A percentile compares a stretch with the other conserved stretches of the same genome.
Conservation (phyloP, 305 asterid species). For the Fraxinus nigra region DNA sequence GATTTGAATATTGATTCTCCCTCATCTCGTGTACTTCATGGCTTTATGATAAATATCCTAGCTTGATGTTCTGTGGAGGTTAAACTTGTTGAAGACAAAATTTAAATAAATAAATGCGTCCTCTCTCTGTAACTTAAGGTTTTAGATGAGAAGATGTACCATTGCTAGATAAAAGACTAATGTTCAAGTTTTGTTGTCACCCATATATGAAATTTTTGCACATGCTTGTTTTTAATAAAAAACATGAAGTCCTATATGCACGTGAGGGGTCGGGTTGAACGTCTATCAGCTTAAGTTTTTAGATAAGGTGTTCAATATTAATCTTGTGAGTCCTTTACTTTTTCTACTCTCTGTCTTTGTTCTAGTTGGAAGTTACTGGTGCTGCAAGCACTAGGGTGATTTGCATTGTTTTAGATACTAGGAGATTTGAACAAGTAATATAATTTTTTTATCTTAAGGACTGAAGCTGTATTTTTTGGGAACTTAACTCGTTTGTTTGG, state of each 20-base stretch:
- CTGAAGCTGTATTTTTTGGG: neutral
- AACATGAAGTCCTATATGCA: neutral
- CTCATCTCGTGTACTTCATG: neutral
- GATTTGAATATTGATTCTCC: neutral
- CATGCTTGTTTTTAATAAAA: neutral
- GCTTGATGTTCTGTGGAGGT: neutral
- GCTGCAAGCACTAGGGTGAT: neutral
- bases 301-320: neutral
- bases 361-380: neutral
- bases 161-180: neutral
- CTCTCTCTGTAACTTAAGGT: neutral
- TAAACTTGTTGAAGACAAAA: neutral
- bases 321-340: neutral
- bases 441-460: slow-evolving; percentile 10
- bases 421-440: neutral
- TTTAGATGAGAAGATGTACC: neutral
- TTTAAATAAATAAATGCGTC: neutral
- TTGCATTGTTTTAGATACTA: neutral
- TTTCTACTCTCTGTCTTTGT: neutral
- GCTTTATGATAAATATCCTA: neutral
- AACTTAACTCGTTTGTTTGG: neutral
- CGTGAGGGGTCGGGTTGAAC: neutral
- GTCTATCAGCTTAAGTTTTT: neutral
- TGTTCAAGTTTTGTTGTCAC: neutral
- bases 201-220: neutral